Base-by-base conservation (phyloP, 2,329 filamentous ascomycete species). In the Elsinoe australis region DNA sequence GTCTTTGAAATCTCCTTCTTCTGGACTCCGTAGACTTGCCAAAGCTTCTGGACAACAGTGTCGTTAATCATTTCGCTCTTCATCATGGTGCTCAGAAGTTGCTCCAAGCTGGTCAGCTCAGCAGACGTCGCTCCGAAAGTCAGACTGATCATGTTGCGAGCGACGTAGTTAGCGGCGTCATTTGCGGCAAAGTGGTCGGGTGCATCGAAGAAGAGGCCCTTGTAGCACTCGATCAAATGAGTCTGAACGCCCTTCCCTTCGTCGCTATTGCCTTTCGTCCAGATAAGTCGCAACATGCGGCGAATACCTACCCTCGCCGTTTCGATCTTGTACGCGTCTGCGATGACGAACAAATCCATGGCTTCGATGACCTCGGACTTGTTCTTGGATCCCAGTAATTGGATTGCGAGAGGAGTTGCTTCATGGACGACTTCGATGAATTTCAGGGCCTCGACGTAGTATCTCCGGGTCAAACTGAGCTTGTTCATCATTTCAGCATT, bases 211-310 rank as follows among this genome's bases (percentile, higher is more conserved):
- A 96, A 98, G 1, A 98, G 78, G 15, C 87, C 82, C 62, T 85
- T 92, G 71, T 98, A 98, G 65, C 87, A 95, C 57, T 98, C 92
- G 55, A 98, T 95, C 22, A 98, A 75, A 66, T 98, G 92, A 2
- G 85, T 86, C 63, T 98, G 94, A 2, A 98, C 89, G 49, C 92
- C 92, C 69, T 96, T 98, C 59, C 94, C 92, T 72, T 98, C 94
- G 60, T 98, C 92, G 59, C 88, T 96, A 68, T 96, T 98, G 57
- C 92, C 90, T 69, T 98, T 98, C 54, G 92, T 98, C 92, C 92
- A 98, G 64, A 98, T 98, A 15, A 98, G 74, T 47, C 90, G 83
- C 54, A 98, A 75, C 92, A 98, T 98, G 50, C 88, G 83, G 51
- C 90, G 80, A 60, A 98, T 96, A 50, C 94, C 92, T 31, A 83